A percentile compares a stretch with the other conserved stretches of the same genome.
Conservation (phyloP, 164 flowering plant genomes). For the Sedum album region DNA sequence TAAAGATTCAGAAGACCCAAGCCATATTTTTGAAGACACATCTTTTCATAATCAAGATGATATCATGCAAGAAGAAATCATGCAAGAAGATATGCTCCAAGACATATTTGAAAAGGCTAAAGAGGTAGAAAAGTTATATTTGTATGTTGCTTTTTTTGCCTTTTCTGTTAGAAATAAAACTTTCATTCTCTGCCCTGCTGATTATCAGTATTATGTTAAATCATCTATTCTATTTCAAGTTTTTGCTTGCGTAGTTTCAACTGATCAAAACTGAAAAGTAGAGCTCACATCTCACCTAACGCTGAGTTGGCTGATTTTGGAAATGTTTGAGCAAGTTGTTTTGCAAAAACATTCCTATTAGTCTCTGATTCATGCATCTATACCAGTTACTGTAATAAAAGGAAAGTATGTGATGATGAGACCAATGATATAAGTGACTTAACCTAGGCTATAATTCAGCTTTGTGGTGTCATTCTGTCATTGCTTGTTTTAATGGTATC, state of each 20-base stretch:
- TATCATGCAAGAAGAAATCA: constrained; percentile 33
- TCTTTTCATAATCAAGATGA: constrained; percentile 21
- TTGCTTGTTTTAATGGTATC: not conserved
- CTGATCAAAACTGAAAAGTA: not conserved
- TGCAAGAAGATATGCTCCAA: constrained; percentile 42
- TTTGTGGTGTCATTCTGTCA: not conserved
- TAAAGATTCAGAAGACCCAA: constrained; percentile 20
- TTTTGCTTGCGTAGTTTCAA: not conserved
- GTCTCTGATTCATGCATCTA: not conserved
- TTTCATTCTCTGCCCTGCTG: not conserved
- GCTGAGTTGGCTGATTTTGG: not conserved
- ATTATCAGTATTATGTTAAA: not conserved
- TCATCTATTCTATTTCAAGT: not conserved
- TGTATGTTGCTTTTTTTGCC: not conserved
- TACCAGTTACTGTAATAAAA: not conserved
- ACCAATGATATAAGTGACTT: not conserved
- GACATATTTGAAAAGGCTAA: constrained; percentile 29
- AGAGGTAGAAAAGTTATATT: constrained; percentile 29
- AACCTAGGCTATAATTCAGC: not conserved
- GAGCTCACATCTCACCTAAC: not conserved
- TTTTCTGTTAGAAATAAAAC: not conserved
- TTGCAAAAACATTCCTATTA: not conserved
- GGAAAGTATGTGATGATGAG: not conserved
- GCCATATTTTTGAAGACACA: constrained; percentile 18
- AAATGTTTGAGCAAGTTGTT: not conserved